Base-by-base conservation (phyloP, 331 rosid genomes). In the Acacia concinna region DNA sequence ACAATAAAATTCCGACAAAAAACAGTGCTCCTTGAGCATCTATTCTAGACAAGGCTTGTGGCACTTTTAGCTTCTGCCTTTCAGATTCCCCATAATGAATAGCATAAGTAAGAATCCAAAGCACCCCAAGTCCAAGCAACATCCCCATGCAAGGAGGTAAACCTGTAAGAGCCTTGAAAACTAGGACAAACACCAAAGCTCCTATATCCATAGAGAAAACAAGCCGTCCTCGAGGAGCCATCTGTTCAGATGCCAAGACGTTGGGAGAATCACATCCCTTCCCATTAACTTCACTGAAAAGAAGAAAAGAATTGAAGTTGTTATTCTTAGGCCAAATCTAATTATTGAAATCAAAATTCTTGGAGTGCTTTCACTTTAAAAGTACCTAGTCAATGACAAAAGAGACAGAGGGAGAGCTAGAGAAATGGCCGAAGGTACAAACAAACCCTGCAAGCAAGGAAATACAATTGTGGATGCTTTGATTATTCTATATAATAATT, bases 31-130 rank as follows among this genome's bases (percentile, higher is more conserved):
- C 99, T 84, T 95, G 98, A 69, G 99, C 90, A 85, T 95, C 99
- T 69, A 95, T 95, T 81, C 96, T 86, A 66, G 99, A 93, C 44
- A 93, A 86, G 77, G 99, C 99, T 68, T 93, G 98, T n/a, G 99
- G 99, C 40, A 95, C 98, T 84, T 93, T 93, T 70, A 95, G 89
- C 89, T 44, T 91, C 84, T 95, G 93, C 76, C 98, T 83, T 88
- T 93, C 97, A 27, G 98, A 90, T 89, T 93, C 99, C 21, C 99
- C 99, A 46, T 79, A 93, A 84, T 95, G 99, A 77, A 95, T 95
- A n/a, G 99, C 98, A 84, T 95, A 97, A 15, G 98, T 95, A 46
- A 95, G 89, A 85, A 95, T 84, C 99, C 99, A 95, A 75, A 95
- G 98, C 83, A 95, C 91, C 8, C 99, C 96, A 12, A 95, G 97